Conservation (phyloP, 257 asterid species). For the Solanum raphanifolium region DNA sequence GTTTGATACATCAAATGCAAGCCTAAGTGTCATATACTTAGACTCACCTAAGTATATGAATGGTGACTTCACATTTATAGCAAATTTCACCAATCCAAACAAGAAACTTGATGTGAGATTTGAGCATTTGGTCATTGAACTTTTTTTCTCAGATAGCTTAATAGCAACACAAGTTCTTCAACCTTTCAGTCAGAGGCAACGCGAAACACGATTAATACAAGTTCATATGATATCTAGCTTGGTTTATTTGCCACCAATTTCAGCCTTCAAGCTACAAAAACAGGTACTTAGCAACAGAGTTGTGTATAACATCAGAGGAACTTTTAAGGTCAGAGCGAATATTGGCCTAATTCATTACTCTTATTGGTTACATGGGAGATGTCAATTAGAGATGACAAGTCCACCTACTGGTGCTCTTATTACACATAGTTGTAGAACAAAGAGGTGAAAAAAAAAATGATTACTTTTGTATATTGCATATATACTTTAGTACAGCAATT, state of each 20-base stretch:
- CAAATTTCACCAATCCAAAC: conserved; percentile 81
- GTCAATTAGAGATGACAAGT: conserved; percentile 71
- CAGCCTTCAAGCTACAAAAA: conserved; percentile 50
- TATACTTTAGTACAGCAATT: not conserved
- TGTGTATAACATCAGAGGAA: conserved; percentile 44
- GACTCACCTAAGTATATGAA: conserved; percentile 40
- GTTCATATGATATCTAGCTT: conserved; percentile 57
- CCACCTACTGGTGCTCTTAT: conserved; percentile 66
- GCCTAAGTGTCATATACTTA: conserved; percentile 35
- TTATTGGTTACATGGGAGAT: conserved; percentile 60
- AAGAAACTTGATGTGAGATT: conserved; percentile 48
- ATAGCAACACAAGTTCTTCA: conserved; percentile 44
- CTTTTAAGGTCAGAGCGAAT: conserved; percentile 44
- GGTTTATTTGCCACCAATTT: conserved; percentile 48
- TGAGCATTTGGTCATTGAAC: conserved; percentile 52
- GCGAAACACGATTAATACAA: conserved; percentile 28
- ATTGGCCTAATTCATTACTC: conserved; percentile 53
- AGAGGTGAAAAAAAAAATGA: conserved; percentile 21
- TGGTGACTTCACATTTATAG: conserved; percentile 49
- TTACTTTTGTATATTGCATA: not conserved
- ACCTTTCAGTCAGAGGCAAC: conserved; percentile 44
- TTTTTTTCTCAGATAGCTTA: conserved; percentile 37
- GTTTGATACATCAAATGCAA: conserved; percentile 63
- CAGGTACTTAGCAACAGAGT: conserved; percentile 55
- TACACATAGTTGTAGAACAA: conserved; percentile 58